Base-by-base conservation (phyloP, 345 rosid species). In the Syzygium aromaticum region DNA sequence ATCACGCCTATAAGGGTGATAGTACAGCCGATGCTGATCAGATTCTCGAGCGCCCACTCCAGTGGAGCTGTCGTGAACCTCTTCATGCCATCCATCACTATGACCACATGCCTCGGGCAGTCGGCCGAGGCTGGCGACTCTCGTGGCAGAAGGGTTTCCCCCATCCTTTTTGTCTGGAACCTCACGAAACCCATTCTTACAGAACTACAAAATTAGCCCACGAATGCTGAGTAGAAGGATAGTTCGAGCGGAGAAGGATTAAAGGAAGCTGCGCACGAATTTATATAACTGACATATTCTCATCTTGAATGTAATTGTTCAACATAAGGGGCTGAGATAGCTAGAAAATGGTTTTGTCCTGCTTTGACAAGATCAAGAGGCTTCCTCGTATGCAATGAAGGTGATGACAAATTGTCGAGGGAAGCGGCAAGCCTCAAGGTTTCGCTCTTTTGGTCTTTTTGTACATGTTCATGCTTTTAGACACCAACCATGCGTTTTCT, bases 81-180 rank as follows among this genome's bases (percentile, higher is more conserved):
- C 82, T 87, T 89, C 49, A 91, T 89, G 19, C 93, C 93, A 73
- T 94, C 93, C 93, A 93, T 92, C 11, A 94, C 95, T 23, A 94
- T 88, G 15, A 92, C 94, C 27, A 87, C 91, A 77, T 90, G 92
- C 59, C 73, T 89, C 25, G 87, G 67, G 33, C 85, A 56, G 64
- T 80, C 59, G 14, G 73, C 89, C 11, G 86, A 88, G 19, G 84
- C 87, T 0, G 90, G 91, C 51, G 92, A 93, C 25, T 87, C 87
- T 13, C 59, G 8, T 0, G 16, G 19, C 43, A 86, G 53, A 5
- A 88, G 88, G 46, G 86, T 88, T 17, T 87, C 88, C 1, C 85
- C 86, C 0, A 73, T 73, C 80, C 80, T 73, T 73, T 19, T 73
- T 25, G 9, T 73, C 25, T 33, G 80, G 25, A 73, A 33, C 25